Conservation (phyloP, 148 eudicot species). For the Nepenthes mirabilis region DNA sequence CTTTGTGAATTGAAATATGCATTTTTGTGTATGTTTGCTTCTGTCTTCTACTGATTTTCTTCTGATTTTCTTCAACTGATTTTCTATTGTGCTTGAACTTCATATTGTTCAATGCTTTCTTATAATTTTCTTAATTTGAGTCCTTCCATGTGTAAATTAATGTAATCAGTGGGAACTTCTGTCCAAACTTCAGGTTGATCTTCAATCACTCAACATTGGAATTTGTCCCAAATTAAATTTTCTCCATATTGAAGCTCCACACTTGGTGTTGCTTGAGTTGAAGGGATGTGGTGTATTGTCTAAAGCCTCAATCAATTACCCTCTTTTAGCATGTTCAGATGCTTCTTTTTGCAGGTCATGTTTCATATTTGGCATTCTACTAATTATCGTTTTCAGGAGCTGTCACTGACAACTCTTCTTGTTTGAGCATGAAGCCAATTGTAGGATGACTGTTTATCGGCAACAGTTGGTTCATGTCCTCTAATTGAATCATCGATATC, state of each 20-base stretch:
- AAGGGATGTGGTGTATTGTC: slow-evolving; percentile 96
- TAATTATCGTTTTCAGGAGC: background rate
- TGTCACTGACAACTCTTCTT: background rate
- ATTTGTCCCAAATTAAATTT: slow-evolving; percentile 76
- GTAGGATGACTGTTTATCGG: slow-evolving; percentile 67
- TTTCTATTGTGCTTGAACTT: background rate
- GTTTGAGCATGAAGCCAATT: slow-evolving; percentile 51
- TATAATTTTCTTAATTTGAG: background rate
- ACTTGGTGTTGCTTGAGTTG: slow-evolving; percentile 75
- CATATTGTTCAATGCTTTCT: background rate
- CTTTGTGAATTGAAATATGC: too few relatives aligned
- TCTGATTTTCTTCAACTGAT: too few relatives aligned
- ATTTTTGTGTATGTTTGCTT: too few relatives aligned
- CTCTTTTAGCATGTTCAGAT: slow-evolving; percentile 69
- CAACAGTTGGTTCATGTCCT: slow-evolving; percentile 68
- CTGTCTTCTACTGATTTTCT: too few relatives aligned
- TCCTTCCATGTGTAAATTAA: background rate
- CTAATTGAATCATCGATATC: slow-evolving; percentile 68
- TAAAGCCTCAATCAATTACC: slow-evolving; percentile 69
- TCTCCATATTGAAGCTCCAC: slow-evolving; percentile 66
- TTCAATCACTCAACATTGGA: slow-evolving; percentile 74
- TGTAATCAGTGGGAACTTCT: background rate
- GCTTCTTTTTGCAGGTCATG: slow-evolving; percentile 93
- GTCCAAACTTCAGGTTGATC: slow-evolving; percentile 60
- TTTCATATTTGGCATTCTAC: too few relatives aligned